Conservation (phyloP, 345 rosid genomes). For the Moricandia arvensis region DNA sequence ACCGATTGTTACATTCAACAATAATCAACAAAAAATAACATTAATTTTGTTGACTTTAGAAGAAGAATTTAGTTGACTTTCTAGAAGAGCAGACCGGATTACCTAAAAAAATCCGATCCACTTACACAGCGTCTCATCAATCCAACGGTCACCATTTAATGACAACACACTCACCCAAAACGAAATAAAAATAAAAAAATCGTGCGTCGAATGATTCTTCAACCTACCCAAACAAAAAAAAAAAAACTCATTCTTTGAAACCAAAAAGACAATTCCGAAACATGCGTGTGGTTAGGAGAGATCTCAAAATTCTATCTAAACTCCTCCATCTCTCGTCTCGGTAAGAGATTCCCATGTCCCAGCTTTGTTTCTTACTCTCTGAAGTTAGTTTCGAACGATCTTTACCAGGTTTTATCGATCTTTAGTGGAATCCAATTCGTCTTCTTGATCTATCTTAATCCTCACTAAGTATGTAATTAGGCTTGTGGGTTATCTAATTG, state of each 20-base stretch:
- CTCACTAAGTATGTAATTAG: neutral
- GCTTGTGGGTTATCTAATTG: neutral
- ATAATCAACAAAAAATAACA: no score
- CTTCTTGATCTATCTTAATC: neutral
- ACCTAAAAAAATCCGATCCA: neutral
- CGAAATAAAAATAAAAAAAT: conserved; percentile 12
- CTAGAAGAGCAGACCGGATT: neutral
- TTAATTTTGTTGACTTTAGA: no score
- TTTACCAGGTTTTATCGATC: neutral
- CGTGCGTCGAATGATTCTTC: conserved; percentile 25
- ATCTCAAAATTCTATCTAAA: conserved; percentile 8
- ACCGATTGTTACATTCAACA: no score
- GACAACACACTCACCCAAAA: no score
- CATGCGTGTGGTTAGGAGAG: conserved; percentile 19
- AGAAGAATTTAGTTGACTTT: no score
- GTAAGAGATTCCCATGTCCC: conserved; percentile 21
- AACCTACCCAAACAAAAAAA: neutral
- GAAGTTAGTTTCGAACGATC: neutral
- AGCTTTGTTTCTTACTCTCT: neutral
- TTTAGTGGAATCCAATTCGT: neutral
- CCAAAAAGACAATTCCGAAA: conserved; percentile 20
- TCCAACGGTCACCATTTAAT: no score
- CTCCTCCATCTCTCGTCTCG: conserved; percentile 10
- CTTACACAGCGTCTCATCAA: neutral
- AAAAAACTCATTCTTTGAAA: conserved; percentile 13